phyloP scores from a whole-genome alignment of 2,329 filamentous ascomycete species.

The Berkeleyomyces basicola region DNA sequence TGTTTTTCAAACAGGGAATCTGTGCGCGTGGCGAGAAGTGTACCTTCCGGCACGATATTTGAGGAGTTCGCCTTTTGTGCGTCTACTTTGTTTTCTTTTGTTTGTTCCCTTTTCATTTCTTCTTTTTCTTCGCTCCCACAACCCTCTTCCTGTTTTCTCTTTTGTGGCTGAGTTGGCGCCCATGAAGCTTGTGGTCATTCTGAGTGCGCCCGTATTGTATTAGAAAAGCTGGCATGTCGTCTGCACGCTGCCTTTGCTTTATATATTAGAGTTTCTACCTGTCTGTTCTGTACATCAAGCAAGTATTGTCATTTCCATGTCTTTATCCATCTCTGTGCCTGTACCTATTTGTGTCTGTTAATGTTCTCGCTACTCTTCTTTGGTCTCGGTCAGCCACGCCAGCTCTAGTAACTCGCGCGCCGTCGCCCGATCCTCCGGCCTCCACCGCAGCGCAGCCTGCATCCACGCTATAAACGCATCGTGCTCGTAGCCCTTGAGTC shows the following conservation, averaged over 20 bases:
- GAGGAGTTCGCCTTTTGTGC: background rate
- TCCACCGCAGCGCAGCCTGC: background rate
- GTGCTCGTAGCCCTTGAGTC: background rate
- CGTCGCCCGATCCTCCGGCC: background rate
- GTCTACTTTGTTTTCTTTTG: background rate
- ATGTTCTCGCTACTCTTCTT: too few species aligned
- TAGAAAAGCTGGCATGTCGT: background rate
- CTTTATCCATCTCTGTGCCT: background rate
- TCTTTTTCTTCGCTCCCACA: background rate
- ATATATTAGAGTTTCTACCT: background rate
- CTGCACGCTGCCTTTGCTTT: background rate
- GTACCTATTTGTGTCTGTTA: too few species aligned
- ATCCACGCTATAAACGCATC: background rate
- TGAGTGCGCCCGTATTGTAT: too few species aligned
- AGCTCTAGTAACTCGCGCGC: background rate
- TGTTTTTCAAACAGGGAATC: constrained; percentile 53
- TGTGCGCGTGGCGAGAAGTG: constrained; percentile 59
- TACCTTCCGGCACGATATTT: constrained; percentile 52
- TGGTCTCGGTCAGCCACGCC: background rate
- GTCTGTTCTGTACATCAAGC: background rate
- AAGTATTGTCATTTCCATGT: background rate
- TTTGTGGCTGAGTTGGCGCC: background rate
- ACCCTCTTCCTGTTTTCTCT: background rate
- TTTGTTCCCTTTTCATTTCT: background rate
- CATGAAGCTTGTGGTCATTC: too few species aligned